Evolutionary conservation across 2,329 filamentous ascomycete genomes (phyloP).

Genomic region (Pseudogymnoascus sp.): DNA sequence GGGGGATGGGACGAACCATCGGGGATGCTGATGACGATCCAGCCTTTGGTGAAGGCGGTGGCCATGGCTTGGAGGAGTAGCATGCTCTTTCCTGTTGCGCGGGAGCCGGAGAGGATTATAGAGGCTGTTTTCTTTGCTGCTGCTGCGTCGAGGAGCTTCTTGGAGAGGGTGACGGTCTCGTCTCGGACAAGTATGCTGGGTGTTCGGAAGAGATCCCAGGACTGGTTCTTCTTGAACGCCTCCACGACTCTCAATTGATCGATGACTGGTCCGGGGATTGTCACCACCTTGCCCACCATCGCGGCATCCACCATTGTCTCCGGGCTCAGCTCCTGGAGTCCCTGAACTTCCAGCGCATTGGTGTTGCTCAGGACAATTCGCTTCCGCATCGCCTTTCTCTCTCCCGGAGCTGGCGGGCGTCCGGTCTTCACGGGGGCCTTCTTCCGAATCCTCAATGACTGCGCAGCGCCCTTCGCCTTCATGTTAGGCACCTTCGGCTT

Average conservation of each 20-base stretch:
- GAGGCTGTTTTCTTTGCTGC: constrained; percentile 49
- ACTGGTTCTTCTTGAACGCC: constrained; percentile 85
- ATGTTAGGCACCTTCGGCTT: constrained; percentile 11
- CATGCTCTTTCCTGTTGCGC: constrained; percentile 78
- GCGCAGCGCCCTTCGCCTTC: constrained; percentile 15
- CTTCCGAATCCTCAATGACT: constrained; percentile 40
- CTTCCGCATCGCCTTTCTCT: constrained; percentile 82
- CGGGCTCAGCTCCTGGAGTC: constrained; percentile 53
- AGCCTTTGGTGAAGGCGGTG: constrained; percentile 73
- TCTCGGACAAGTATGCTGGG: constrained; percentile 72
- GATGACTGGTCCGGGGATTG: constrained; percentile 61
- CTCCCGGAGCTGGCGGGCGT: constrained; percentile 61
- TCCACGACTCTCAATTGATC: constrained; percentile 77
- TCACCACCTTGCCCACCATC: constrained; percentile 59
- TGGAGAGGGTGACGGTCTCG: constrained; percentile 69
- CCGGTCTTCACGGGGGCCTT: constrained; percentile 29
- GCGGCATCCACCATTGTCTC: constrained; percentile 47
- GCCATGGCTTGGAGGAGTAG: constrained; percentile 76
- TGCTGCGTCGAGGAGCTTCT: constrained; percentile 51
- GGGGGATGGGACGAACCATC: constrained; percentile 57
- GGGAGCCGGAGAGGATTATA: constrained; percentile 65
- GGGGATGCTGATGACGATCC: constrained; percentile 83
- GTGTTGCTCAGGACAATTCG: constrained; percentile 88
- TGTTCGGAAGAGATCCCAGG: constrained; percentile 77
- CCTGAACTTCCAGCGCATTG: constrained; percentile 74